Evolutionary conservation across 2,329 filamentous ascomycete species (phyloP).

Genomic region (Apiospora malaysiana): DNA sequence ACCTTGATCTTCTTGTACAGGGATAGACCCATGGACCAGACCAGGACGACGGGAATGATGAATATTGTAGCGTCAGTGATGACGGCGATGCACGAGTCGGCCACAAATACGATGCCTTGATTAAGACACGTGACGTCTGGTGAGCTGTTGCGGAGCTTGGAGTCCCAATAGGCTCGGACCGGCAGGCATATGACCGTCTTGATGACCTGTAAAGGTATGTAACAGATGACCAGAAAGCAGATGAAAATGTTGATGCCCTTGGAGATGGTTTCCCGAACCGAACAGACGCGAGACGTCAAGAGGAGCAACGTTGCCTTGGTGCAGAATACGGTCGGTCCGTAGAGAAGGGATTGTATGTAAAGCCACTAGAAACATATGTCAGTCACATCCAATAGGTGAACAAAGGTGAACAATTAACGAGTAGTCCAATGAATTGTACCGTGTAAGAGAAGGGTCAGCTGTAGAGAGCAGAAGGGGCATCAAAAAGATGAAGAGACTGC

Average conservation of each 20-base stretch:
- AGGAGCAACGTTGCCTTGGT: constrained; percentile 10
- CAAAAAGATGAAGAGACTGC: not conserved
- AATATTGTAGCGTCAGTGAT: not conserved
- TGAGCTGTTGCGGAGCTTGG: not conserved
- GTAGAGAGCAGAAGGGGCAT: not conserved
- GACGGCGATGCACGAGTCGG: not conserved
- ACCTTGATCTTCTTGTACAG: not conserved
- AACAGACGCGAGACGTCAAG: constrained; percentile 6
- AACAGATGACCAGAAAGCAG: not conserved
- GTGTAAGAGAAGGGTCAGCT: too few species aligned
- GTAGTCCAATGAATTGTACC: not conserved
- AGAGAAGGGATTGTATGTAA: not conserved
- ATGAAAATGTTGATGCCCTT: constrained; percentile 9
- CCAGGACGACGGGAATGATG: not conserved
- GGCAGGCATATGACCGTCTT: constrained; percentile 13
- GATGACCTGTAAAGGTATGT: not conserved
- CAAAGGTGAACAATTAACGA: not conserved
- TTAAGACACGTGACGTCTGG: not conserved
- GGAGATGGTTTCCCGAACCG: not conserved
- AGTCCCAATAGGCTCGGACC: not conserved
- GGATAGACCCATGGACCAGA: not conserved
- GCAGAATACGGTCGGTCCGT: constrained; percentile 10
- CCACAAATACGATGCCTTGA: not conserved
- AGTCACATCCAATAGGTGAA: not conserved
- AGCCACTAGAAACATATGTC: not conserved